These are phyloP conservation scores for Crepidotus variabilis DNA, from an alignment of 768 basidiomycete genomes.

Conservation along the genomic window DNA sequence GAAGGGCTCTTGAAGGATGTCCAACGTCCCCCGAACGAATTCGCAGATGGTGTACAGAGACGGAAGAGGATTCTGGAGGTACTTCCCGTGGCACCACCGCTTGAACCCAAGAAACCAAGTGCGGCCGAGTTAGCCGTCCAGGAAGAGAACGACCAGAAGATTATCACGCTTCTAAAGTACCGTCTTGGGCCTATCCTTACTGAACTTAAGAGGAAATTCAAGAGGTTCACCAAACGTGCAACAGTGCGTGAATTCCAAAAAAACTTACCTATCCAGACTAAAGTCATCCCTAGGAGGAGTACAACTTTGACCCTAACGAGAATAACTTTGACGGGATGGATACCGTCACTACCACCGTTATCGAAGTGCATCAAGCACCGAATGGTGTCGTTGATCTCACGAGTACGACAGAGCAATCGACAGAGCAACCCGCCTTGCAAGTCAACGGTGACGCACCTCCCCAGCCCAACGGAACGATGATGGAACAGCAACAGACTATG, in stretches of 20 bases:
- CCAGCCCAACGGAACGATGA: slow-evolving; percentile 33
- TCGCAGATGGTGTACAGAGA: slow-evolving; percentile 84
- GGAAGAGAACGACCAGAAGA: slow-evolving; percentile 74
- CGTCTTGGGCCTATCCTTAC: slow-evolving; percentile 87
- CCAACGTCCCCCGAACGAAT: slow-evolving; percentile 74
- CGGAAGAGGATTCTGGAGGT: slow-evolving; percentile 82
- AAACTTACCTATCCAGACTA: too few relatives aligned
- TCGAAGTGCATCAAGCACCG: slow-evolving; percentile 25
- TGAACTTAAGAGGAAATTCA: slow-evolving; percentile 90
- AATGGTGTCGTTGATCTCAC: slow-evolving; percentile 44
- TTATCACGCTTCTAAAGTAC: slow-evolving; percentile 80
- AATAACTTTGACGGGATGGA: slow-evolving; percentile 14
- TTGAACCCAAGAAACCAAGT: slow-evolving; percentile 80
- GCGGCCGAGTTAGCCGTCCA: slow-evolving; percentile 80
- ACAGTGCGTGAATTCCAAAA: slow-evolving; percentile 46
- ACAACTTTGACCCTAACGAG: slow-evolving; percentile 43
- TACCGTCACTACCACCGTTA: slow-evolving; percentile 19
- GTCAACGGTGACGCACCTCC: slow-evolving; percentile 26
- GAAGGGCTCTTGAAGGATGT: slow-evolving; percentile 65
- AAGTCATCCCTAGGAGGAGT: slow-evolving; percentile 66
- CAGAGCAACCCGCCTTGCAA: slow-evolving; percentile 27
- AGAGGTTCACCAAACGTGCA: slow-evolving; percentile 81
- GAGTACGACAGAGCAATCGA: slow-evolving; percentile 11
- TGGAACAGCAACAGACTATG: slow-evolving; percentile 29
- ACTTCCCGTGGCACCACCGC: slow-evolving; percentile 84